These are phyloP conservation scores for Fusarium pseudocircinatum DNA, from an alignment of 2,329 filamentous ascomycete genomes.

Conservation along the genomic window DNA sequence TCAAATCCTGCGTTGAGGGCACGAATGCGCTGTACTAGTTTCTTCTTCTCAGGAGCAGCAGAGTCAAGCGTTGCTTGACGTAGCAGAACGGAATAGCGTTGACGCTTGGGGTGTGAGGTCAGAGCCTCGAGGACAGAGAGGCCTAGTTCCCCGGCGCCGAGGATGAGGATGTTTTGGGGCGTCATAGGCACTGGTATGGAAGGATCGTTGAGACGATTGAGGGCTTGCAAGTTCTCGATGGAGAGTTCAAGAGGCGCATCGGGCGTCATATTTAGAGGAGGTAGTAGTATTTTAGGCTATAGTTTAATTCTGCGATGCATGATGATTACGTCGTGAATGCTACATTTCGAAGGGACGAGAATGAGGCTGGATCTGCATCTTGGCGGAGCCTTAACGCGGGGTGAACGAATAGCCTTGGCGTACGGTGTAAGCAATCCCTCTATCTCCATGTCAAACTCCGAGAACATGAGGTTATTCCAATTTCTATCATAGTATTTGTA, in stretches of 20 bases:
- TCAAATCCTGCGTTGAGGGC: conserved; percentile 54
- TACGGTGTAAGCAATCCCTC: background rate
- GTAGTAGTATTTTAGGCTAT: conserved; percentile 29
- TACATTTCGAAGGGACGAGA: background rate
- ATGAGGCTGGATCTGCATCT: background rate
- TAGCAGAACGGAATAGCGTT: conserved; percentile 62
- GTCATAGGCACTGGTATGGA: conserved; percentile 33
- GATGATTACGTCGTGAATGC: conserved; percentile 1
- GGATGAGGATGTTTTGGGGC: conserved; percentile 59
- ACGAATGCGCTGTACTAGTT: conserved; percentile 48
- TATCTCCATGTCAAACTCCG: conserved; percentile 28
- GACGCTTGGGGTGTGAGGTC: conserved; percentile 53
- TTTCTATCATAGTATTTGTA: background rate
- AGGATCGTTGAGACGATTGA: conserved; percentile 39
- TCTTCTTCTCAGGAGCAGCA: conserved; percentile 49
- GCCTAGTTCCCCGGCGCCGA: conserved; percentile 75
- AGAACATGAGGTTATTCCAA: background rate
- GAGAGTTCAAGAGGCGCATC: conserved; percentile 40
- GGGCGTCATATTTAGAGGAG: conserved; percentile 18
- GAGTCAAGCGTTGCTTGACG: conserved; percentile 58
- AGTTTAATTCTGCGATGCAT: background rate
- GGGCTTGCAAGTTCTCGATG: conserved; percentile 38
- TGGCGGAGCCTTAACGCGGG: background rate
- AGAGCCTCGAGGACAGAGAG: conserved; percentile 64
- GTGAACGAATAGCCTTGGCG: background rate